Conservation (phyloP, 2,329 filamentous ascomycete species). For the Talaromyces sp. region DNA sequence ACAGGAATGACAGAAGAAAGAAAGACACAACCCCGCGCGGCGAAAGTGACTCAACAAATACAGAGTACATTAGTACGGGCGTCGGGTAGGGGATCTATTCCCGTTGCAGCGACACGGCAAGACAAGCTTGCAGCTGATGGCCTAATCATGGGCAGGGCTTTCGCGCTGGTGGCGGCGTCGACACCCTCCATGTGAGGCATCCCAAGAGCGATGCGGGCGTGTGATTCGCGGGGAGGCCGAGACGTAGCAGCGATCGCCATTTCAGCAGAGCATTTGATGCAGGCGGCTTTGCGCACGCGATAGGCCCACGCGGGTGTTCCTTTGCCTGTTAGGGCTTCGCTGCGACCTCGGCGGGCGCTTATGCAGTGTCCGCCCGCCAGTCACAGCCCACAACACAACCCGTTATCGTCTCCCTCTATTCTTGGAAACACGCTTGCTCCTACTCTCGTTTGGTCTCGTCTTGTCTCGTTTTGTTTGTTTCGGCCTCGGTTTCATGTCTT, state of each 20-base stretch:
- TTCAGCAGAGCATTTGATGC: conserved; percentile 1
- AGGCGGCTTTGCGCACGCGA: not conserved
- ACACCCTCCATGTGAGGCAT: conserved; percentile 3
- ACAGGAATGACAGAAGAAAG: not conserved
- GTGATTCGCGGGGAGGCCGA: conserved; percentile 6
- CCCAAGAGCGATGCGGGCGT: not conserved
- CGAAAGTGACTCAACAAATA: conserved; percentile 5
- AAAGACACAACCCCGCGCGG: conserved; percentile 3
- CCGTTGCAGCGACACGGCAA: not conserved
- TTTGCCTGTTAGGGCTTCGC: not conserved
- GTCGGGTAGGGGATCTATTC: not conserved
- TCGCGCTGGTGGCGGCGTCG: conserved; percentile 7
- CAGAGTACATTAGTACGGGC: not conserved
- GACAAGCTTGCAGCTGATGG: conserved; percentile 1
- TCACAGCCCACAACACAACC: not conserved
- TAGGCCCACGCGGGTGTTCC: not conserved
- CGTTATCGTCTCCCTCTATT: not conserved
- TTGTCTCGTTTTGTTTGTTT: not conserved
- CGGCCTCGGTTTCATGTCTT: not conserved
- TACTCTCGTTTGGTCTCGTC: too few relatives aligned
- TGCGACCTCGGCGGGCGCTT: conserved; percentile 4
- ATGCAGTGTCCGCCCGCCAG: conserved; percentile 5
- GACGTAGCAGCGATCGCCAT: not conserved
- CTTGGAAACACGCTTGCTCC: not conserved
- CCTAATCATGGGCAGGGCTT: not conserved